A percentile compares a stretch with the other conserved stretches of the same genome.
Conservation (phyloP, 2,329 filamentous ascomycete species). For the Penicillium capsulatum region DNA sequence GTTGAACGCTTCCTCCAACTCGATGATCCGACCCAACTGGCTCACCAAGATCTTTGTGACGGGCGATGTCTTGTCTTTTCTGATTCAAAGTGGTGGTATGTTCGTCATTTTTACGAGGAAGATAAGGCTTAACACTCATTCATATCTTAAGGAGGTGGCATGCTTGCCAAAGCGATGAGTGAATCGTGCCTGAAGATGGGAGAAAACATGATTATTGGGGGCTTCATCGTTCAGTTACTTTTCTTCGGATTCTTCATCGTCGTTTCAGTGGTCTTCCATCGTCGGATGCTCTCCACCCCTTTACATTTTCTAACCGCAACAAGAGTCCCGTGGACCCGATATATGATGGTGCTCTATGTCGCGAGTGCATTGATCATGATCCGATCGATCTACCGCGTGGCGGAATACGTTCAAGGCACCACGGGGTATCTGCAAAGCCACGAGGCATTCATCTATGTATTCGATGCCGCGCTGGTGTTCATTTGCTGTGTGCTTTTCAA, state of each 20-base stretch:
- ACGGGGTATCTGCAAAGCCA: slow-evolving; percentile 13
- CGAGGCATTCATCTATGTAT: slow-evolving; percentile 15
- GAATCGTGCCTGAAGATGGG: slow-evolving; percentile 12
- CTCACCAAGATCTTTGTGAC: slow-evolving; percentile 27
- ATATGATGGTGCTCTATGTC: slow-evolving; percentile 14
- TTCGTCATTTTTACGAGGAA: background rate
- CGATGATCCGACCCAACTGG: slow-evolving; percentile 19
- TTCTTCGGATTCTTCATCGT: slow-evolving; percentile 22
- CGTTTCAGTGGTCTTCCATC: slow-evolving; percentile 17
- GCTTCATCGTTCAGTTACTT: slow-evolving; percentile 20
- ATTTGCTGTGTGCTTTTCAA: slow-evolving; percentile 14
- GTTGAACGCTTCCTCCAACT: slow-evolving; percentile 14
- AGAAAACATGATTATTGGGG: slow-evolving; percentile 19
- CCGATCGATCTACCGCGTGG: slow-evolving; percentile 17
- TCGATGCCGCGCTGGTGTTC: slow-evolving; percentile 16
- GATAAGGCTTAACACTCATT: background rate
- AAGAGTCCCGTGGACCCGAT: slow-evolving; percentile 10
- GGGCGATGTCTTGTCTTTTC: slow-evolving; percentile 23
- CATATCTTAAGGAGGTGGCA: slow-evolving; percentile 10
- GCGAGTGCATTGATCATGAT: slow-evolving; percentile 14
- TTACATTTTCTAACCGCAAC: slow-evolving; percentile 1
- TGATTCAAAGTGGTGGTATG: slow-evolving; percentile 23
- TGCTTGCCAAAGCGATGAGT: slow-evolving; percentile 13
- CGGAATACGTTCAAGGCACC: slow-evolving; percentile 16
- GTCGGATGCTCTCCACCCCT: slow-evolving; percentile 12